Conservation (phyloP, 768 basidiomycete genomes). For the Suillus sp. region DNA sequence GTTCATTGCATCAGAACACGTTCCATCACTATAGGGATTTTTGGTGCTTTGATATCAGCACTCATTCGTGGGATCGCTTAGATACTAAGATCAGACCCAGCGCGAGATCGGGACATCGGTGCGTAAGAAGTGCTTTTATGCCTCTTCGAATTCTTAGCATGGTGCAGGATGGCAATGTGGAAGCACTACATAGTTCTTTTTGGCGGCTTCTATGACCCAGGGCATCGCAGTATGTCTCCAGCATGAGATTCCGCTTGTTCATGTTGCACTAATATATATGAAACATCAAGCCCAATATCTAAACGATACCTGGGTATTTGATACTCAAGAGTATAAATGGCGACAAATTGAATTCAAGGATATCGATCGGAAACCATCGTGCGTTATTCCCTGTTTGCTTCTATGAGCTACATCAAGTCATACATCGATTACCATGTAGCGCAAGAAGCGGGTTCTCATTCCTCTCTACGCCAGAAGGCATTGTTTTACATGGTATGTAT, state of each 20-base stretch:
- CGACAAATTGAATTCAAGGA: constrained; percentile 71
- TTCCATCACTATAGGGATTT: constrained; percentile 91
- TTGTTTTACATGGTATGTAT: constrained; percentile 70
- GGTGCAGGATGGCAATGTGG: constrained; percentile 81
- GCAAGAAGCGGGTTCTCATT: constrained; percentile 86
- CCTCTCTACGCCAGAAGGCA: constrained; percentile 73
- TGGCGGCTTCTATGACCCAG: constrained; percentile 90
- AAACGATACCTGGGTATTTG: constrained; percentile 84
- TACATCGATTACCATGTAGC: constrained; percentile 34
- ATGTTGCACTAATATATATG: neutral
- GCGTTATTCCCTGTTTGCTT: constrained; percentile 24
- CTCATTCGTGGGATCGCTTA: constrained; percentile 84
- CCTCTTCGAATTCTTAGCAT: neutral
- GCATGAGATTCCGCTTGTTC: neutral
- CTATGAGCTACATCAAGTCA: neutral
- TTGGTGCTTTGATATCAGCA: constrained; percentile 82
- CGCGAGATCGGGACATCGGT: constrained; percentile 85
- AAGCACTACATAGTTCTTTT: constrained; percentile 87
- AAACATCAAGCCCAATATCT: constrained; percentile 65
- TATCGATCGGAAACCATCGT: constrained; percentile 76
- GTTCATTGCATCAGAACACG: constrained; percentile 76
- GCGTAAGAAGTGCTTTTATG: constrained; percentile 17
- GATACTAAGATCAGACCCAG: constrained; percentile 82
- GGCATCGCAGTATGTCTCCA: constrained; percentile 63
- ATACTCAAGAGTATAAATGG: constrained; percentile 88